Evolutionary conservation across 2,329 filamentous ascomycete species (phyloP).

Genomic region (Aspergillus awamori): DNA sequence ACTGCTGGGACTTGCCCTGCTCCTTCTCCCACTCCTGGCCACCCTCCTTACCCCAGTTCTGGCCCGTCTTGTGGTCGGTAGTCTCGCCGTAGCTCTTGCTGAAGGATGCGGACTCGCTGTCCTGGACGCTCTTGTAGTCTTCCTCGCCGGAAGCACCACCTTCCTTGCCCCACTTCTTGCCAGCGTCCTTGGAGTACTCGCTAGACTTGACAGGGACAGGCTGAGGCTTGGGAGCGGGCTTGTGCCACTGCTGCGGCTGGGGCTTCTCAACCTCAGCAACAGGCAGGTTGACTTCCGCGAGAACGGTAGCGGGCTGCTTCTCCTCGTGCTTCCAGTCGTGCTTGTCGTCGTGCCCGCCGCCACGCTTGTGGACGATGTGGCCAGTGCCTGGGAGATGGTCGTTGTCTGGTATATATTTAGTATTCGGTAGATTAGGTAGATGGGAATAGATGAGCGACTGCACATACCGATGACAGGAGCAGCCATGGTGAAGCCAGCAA

Average conservation of each 20-base stretch:
- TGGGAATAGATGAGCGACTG: background rate
- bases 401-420: background rate
- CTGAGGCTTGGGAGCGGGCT: background rate
- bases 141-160: background rate
- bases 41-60: background rate
- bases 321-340: background rate
- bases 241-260: background rate
- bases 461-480: background rate
- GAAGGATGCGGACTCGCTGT: background rate
- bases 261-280: background rate
- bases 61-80: background rate
- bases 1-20: background rate
- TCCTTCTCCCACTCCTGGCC: background rate
- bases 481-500: slow-evolving; percentile 5
- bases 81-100: background rate
- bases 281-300: no score
- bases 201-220: background rate
- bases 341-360: background rate
- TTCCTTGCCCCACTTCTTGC: background rate
- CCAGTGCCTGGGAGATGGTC: no score
- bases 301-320: no score
- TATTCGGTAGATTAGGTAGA: background rate
- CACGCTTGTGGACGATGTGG: background rate
- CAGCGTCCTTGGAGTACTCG: background rate
- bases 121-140: background rate